A percentile compares a stretch with the other conserved stretches of the same genome.
Conservation (phyloP, 2,329 filamentous ascomycete species). For the Fusarium oligoseptatum region DNA sequence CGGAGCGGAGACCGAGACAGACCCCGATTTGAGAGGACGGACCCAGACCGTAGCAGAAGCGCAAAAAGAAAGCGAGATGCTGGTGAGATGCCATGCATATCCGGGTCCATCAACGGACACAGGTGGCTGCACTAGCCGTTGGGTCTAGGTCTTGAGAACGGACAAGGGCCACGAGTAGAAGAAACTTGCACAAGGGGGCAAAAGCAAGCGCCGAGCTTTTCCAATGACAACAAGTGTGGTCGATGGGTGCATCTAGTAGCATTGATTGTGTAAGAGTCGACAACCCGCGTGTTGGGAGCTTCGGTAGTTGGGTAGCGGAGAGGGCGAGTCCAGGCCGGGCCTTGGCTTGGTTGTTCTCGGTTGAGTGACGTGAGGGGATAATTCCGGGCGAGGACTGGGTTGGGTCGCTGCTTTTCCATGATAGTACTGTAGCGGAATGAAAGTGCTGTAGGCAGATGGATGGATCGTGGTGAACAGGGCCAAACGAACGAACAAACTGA, state of each 20-base stretch:
- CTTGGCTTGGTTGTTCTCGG: slow-evolving; percentile 32
- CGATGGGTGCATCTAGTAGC: slow-evolving; percentile 20
- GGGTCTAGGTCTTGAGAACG: slow-evolving; percentile 35
- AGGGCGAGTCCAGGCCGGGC: slow-evolving; percentile 24
- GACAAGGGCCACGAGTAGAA: slow-evolving; percentile 39
- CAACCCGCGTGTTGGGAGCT: slow-evolving; percentile 4
- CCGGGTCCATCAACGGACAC: slow-evolving; percentile 45
- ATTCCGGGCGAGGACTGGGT: slow-evolving; percentile 34
- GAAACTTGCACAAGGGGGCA: slow-evolving; percentile 38
- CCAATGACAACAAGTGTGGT: slow-evolving; percentile 34
- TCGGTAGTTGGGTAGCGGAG: slow-evolving; percentile 34
- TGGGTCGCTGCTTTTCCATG: slow-evolving; percentile 42
- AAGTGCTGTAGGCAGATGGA: slow-evolving; percentile 27
- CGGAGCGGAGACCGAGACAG: slow-evolving; percentile 39
- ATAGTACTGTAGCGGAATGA: slow-evolving; percentile 24
- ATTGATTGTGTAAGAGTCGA: slow-evolving; percentile 32
- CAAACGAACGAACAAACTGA: slow-evolving; percentile 40
- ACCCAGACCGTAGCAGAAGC: slow-evolving; percentile 35
- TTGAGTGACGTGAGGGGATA: slow-evolving; percentile 46
- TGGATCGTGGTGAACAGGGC: slow-evolving; percentile 36
- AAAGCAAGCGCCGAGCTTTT: slow-evolving; percentile 27
- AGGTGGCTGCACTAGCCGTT: slow-evolving; percentile 51
- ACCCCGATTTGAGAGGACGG: slow-evolving; percentile 36
- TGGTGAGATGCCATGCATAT: slow-evolving; percentile 50
- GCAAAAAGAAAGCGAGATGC: slow-evolving; percentile 37